Base-by-base conservation (phyloP, 345 rosid species). In the Capsella bursapastoris region DNA sequence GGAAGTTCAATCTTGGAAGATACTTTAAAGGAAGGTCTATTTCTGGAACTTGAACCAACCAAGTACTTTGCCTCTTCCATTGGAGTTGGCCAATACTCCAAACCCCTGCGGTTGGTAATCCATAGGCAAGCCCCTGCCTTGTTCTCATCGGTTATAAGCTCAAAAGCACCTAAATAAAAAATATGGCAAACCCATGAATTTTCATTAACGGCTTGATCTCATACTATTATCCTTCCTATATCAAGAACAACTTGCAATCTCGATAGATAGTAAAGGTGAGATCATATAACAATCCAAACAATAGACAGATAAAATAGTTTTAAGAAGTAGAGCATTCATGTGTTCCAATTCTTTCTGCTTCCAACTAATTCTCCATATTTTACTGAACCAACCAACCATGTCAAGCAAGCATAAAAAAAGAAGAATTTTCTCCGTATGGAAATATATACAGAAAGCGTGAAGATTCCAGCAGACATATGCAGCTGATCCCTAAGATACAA, bases 81-180 rank as follows among this genome's bases (percentile, higher is more conserved):
- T 13, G 91, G 86, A 77, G 83, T 77, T 55, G 99, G 97, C 99
- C 97, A 95, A 83, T 91, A 95, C 80, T 95, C 93, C 82, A 87
- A 64, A 63, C 97, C 99, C 52, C 82, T 89, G 45, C 99, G 96
- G 56, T 84, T 88, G 45, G 97, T 87, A 70, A 95, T 85, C 97
- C 97, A 91, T 31, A 95, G 82, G 83, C 97, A 91, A 48, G 96
- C 82, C 57, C 97, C 97, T 53, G 89, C 97, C 83, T 87, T 91
- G 31, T 74, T 88, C 80, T 91, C 92, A 74, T 95, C 78, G 4
- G 70, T 83, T 58, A 95, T 95, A 69, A 95, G 97, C 84, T 91
- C 93, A 80, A 91, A 91, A 73, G 90, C 92, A 74, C 97, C 99
- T 91, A 71, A 28, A 72, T 48, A 3, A 45, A 28, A 72, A 16